These are phyloP conservation scores for Vaccinium corymbosum DNA, from an alignment of 148 eudicot genomes.

Conservation along the genomic window DNA sequence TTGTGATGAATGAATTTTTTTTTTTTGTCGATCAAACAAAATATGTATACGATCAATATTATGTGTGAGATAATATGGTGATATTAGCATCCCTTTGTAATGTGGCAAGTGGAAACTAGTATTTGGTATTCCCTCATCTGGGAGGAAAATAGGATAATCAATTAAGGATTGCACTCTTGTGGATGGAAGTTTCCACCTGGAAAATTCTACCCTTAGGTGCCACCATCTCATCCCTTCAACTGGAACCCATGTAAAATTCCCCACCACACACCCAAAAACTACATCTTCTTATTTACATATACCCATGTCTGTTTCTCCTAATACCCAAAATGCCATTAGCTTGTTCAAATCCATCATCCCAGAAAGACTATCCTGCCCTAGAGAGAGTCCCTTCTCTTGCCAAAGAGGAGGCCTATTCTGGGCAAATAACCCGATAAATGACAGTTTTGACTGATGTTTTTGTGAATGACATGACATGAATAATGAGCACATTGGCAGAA, in stretches of 20 bases:
- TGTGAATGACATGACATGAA: neutral
- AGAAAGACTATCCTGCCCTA: neutral
- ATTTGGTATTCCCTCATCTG: neutral
- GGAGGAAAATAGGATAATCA: neutral
- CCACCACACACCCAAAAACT: constrained; percentile 30
- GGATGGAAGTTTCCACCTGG: constrained; percentile 11
- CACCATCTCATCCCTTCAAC: constrained; percentile 13
- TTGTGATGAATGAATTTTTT: neutral
- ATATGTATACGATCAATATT: neutral
- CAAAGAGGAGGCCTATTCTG: neutral
- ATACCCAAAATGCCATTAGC: neutral
- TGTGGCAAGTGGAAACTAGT: neutral
- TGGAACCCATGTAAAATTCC: constrained; percentile 6
- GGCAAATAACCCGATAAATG: neutral
- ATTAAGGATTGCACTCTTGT: neutral
- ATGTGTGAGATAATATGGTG: neutral
- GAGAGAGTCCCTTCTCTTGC: neutral
- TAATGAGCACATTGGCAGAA: neutral
- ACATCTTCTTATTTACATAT: constrained; percentile 9
- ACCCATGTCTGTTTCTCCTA: neutral
- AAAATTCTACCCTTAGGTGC: neutral
- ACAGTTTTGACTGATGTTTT: neutral
- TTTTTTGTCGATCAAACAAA: too few relatives aligned
- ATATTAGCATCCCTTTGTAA: neutral
- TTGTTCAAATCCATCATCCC: neutral